Evolutionary conservation across 176 grass and related monocot species (phyloP), one percentile per base, ranked within the genome.

Genomic region (Secale cereale): DNA sequence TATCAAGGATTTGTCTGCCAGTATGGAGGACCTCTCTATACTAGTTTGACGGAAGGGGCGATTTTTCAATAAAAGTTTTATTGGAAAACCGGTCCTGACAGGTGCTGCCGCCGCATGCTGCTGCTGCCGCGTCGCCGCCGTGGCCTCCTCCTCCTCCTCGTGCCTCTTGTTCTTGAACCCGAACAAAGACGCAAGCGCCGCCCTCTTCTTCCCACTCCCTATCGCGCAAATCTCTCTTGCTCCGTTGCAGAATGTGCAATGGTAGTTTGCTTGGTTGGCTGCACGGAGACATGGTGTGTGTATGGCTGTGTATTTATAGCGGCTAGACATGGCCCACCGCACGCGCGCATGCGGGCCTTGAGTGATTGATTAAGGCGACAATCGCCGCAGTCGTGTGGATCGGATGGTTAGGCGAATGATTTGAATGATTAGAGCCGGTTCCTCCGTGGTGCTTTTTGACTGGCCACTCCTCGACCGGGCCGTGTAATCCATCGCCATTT

Each of bases 301-400:
- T 7, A 1, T 62, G 35, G n/a, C n/a, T 35, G 3, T n/a, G 14
- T 90, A 83, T 79, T 86, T 90, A 86, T 90, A 90, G 79, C 7
- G 19, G 19, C 19, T 56, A 56, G 52, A 56, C 2, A 56, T 22
- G 19, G 7, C 52, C 52, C 0, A 56, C 52, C 52, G 19, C 52
- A 56, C 52, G 50, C 50, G 5, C 16, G 52, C 52, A 8, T 56
- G 52, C 50, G 6, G 0, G 50, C 6, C 52, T 56, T 52, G 7
- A 56, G 52, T 22, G 0, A 0, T 56, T 56, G 52, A 22, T 22
- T 56, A 56, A 56, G 19, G 52, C 52, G 7, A 74, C 63, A 43
- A 59, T 19, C 14, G 36, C n/a, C 27, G 46, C 20, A 52, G 75
- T 68, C 74, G 25, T 68, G 40, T 63, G 30, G 8, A 20, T 75